A percentile compares a stretch with the other conserved stretches of the same genome.
Conservation (phyloP, 2,329 filamentous ascomycete species). For the Plectosphaerella sp. region DNA sequence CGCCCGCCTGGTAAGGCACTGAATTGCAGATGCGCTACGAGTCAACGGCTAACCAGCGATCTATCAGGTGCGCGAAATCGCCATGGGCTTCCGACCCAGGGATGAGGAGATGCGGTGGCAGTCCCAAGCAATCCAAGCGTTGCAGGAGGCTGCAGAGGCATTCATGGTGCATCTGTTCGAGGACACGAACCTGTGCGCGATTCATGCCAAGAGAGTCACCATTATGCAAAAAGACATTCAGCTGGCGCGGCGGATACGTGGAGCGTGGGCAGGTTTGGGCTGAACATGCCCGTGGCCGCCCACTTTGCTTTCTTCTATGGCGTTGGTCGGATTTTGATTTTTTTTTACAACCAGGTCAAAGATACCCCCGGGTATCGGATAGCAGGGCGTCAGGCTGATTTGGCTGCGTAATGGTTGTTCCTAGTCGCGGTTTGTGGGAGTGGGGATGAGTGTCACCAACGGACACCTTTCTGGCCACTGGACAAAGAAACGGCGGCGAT, state of each 20-base stretch:
- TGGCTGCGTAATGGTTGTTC: no score
- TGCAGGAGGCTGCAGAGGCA: slow-evolving; percentile 94
- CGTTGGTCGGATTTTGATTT: no score
- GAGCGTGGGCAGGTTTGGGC: slow-evolving; percentile 68
- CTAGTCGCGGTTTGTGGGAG: no score
- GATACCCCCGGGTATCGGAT: no score
- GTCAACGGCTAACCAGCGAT: slow-evolving; percentile 6
- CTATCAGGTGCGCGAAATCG: slow-evolving; percentile 65
- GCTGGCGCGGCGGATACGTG: slow-evolving; percentile 75
- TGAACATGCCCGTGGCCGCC: slow-evolving; percentile 20
- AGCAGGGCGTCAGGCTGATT: no score
- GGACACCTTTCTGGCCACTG: no score
- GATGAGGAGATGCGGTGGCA: slow-evolving; percentile 85
- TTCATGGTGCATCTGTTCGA: slow-evolving; percentile 97
- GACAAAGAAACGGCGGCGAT: no score
- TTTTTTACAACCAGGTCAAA: no score
- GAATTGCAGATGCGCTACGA: neutral
- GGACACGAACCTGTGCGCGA: slow-evolving; percentile 91
- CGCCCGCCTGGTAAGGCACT: slow-evolving; percentile 59
- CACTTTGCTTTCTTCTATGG: no score
- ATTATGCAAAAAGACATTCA: slow-evolving; percentile 99
- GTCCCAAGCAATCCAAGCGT: slow-evolving; percentile 85
- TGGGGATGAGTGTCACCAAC: no score
- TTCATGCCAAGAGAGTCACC: slow-evolving; percentile 93
- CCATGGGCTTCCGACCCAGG: slow-evolving; percentile 55